Evolutionary conservation across 208 protist genomes (phyloP).

Genomic region (Acanthamoeba quina): DNA sequence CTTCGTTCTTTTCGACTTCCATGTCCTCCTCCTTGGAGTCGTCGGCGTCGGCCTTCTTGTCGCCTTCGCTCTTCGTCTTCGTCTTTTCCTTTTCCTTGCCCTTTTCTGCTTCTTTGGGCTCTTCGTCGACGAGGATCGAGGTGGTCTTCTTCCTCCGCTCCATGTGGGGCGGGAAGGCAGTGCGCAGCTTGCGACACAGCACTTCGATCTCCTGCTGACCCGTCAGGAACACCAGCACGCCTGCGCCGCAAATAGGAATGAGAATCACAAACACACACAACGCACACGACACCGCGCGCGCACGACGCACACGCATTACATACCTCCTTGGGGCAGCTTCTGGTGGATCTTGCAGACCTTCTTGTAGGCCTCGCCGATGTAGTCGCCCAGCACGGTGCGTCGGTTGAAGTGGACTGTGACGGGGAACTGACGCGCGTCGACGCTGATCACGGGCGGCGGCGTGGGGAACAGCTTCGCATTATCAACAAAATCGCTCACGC

Average conservation of each 20-base stretch:
- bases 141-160: constrained; percentile 38
- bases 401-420: constrained; percentile 98
- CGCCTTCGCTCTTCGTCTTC: constrained; percentile 95
- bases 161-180: constrained; percentile 87
- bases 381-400: constrained; percentile 95
- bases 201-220: constrained; percentile 89
- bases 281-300: not conserved
- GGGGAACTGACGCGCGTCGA: constrained; percentile 96
- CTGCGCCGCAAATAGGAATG: not conserved
- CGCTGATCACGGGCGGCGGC: constrained; percentile 95
- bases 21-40: constrained; percentile 98
- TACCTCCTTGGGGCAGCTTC: constrained; percentile 95
- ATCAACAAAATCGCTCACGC: constrained; percentile 92
- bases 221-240: constrained; percentile 90
- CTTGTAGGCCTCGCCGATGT: constrained; percentile 95
- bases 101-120: not conserved
- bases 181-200: constrained; percentile 90
- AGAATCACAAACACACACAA: not conserved
- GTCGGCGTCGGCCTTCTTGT: constrained; percentile 98
- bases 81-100: constrained; percentile 91
- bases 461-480: constrained; percentile 97
- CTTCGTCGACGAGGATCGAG: not conserved
- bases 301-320: not conserved
- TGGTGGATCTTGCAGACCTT: constrained; percentile 98
- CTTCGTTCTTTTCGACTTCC: constrained; percentile 93